These are phyloP conservation scores for Ganoderma multipileum DNA, from an alignment of 1,284 basidiomycete species.

Conservation along the genomic window DNA sequence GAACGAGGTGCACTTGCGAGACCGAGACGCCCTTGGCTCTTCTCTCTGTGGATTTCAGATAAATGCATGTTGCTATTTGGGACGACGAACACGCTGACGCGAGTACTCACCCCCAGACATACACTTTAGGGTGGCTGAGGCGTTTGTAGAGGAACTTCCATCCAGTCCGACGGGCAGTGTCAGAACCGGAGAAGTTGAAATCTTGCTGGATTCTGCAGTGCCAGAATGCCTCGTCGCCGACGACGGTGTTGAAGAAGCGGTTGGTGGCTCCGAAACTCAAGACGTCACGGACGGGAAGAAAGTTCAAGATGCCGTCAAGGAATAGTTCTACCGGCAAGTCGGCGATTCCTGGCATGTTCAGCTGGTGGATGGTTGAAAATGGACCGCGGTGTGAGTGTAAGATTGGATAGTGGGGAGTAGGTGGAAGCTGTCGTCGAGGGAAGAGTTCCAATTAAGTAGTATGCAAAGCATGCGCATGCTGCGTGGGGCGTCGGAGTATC, in stretches of 20 bases:
- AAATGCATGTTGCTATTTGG: background rate
- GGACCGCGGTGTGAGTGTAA: background rate
- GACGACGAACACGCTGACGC: background rate
- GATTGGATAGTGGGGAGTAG: background rate
- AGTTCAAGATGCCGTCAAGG: constrained; percentile 74
- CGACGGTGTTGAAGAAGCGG: constrained; percentile 62
- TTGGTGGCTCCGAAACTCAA: constrained; percentile 62
- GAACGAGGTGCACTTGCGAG: constrained; percentile 45
- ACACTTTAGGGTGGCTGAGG: constrained; percentile 63
- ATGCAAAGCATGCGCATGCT: background rate
- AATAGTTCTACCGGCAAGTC: constrained; percentile 77
- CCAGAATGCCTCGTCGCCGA: constrained; percentile 84
- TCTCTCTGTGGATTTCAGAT: constrained; percentile 51
- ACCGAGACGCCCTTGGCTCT: constrained; percentile 67
- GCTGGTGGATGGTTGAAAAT: background rate
- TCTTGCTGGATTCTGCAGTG: constrained; percentile 73
- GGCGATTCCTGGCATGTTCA: constrained; percentile 39
- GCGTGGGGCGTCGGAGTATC: background rate
- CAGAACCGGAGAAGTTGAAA: constrained; percentile 77
- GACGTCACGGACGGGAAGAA: constrained; percentile 64
- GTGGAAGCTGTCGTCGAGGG: background rate
- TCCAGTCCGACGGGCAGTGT: constrained; percentile 74
- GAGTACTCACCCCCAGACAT: constrained; percentile 79
- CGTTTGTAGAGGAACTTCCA: constrained; percentile 85
- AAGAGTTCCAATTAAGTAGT: no score